Evolutionary conservation across 306 rosid species (phyloP).

Genomic region (Acacia crassicarpa): DNA sequence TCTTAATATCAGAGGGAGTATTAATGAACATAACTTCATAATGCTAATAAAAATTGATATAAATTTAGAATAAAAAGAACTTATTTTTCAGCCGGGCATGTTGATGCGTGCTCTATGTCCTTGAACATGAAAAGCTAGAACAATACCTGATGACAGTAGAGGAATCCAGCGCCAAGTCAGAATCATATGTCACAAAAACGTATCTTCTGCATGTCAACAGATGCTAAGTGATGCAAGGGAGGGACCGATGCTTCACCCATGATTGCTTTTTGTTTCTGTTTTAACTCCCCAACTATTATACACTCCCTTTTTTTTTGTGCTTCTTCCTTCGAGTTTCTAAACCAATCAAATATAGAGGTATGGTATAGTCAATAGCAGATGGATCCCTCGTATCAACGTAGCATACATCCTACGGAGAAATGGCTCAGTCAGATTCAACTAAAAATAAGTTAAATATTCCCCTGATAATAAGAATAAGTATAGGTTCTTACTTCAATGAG

Average conservation of each 20-base stretch:
- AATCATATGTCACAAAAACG: slow-evolving; percentile 67
- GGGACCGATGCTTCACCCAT: slow-evolving; percentile 57
- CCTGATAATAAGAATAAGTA: slow-evolving; percentile 19
- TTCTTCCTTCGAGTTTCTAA: slow-evolving; percentile 64
- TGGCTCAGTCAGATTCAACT: slow-evolving; percentile 15
- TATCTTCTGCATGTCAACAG: slow-evolving; percentile 62
- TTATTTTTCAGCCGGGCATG: neutral
- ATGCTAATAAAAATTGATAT: neutral
- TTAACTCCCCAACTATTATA: slow-evolving; percentile 64
- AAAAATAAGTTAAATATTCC: slow-evolving; percentile 9
- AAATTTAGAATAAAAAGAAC: neutral
- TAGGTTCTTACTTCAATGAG: slow-evolving; percentile 68
- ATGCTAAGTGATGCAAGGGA: slow-evolving; percentile 56
- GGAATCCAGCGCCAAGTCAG: slow-evolving; percentile 85
- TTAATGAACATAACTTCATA: neutral
- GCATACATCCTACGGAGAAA: slow-evolving; percentile 64
- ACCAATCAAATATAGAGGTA: slow-evolving; percentile 84
- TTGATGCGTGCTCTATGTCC: slow-evolving; percentile 8
- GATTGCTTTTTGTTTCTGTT: slow-evolving; percentile 62
- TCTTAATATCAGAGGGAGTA: no score
- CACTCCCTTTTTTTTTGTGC: slow-evolving; percentile 77
- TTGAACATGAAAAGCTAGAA: neutral
- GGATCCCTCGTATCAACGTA: slow-evolving; percentile 87
- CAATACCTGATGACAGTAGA: slow-evolving; percentile 88
- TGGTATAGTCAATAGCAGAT: slow-evolving; percentile 68